A percentile compares a stretch with the other conserved stretches of the same genome.
Evolutionary conservation across 148 eudicot species (phyloP).

Genomic region (Selenicereus undatus): DNA sequence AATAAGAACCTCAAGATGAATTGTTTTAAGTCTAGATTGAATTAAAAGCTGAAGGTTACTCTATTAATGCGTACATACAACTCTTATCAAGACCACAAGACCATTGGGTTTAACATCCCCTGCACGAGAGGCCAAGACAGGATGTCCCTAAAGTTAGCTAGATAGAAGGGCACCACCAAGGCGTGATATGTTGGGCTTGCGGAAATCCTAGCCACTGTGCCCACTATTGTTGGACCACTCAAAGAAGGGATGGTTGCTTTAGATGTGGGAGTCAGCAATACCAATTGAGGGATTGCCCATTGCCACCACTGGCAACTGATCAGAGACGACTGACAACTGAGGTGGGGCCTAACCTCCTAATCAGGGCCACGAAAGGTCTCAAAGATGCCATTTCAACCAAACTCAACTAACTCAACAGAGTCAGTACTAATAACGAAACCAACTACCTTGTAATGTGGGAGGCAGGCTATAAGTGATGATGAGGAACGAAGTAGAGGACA

Average conservation of each 20-base stretch:
- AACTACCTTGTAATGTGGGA: neutral
- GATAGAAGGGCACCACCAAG: too few relatives aligned
- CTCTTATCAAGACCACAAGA: neutral
- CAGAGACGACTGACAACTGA: neutral
- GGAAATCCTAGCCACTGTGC: neutral
- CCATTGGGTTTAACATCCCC: too few relatives aligned
- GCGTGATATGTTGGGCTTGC: too few relatives aligned
- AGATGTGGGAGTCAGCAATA: neutral
- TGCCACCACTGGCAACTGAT: neutral
- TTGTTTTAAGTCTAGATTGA: too few relatives aligned
- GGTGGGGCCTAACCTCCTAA: too few relatives aligned
- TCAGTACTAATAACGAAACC: too few relatives aligned
- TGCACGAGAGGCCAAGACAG: too few relatives aligned
- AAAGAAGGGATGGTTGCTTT: neutral
- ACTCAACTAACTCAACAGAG: neutral
- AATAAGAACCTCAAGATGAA: too few relatives aligned
- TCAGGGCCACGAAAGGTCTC: neutral
- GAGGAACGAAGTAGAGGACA: neutral
- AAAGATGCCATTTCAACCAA: neutral
- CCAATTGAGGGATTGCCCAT: neutral
- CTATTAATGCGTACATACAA: too few relatives aligned
- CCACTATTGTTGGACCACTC: neutral
- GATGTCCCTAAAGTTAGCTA: too few relatives aligned
- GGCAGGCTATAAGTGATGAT: neutral
- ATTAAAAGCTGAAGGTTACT: too few relatives aligned